Evolutionary conservation across 257 asterid genomes (phyloP).

Genomic region (Echites panduratus): DNA sequence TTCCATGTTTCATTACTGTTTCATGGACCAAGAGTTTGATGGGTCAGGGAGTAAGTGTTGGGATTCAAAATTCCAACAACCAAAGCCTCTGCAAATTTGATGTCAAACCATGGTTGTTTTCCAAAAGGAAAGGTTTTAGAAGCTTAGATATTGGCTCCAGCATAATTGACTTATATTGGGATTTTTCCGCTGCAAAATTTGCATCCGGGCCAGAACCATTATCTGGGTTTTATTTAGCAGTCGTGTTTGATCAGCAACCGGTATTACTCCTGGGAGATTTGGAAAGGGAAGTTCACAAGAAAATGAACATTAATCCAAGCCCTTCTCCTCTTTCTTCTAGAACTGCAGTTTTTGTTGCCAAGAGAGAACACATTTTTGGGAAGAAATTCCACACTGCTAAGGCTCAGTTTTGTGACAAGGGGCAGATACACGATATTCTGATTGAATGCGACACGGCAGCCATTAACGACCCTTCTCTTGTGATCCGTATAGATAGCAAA

Average conservation of each 20-base stretch:
- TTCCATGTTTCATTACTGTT: constrained; percentile 45
- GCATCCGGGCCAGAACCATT: constrained; percentile 61
- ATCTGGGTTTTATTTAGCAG: constrained; percentile 48
- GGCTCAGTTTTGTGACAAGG: constrained; percentile 49
- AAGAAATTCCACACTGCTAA: constrained; percentile 38
- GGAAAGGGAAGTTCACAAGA: constrained; percentile 34
- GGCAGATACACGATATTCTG: constrained; percentile 39
- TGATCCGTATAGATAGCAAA: constrained; percentile 42
- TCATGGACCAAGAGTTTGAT: constrained; percentile 57
- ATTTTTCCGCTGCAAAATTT: constrained; percentile 61
- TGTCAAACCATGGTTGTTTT: constrained; percentile 65
- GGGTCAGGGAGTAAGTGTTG: constrained; percentile 54
- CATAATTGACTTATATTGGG: constrained; percentile 48
- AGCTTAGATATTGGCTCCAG: constrained; percentile 25
- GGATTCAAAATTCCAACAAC: constrained; percentile 31
- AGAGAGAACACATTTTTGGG: constrained; percentile 54
- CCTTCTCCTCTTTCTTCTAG: constrained; percentile 17
- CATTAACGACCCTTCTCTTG: constrained; percentile 32
- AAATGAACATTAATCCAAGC: constrained; percentile 19
- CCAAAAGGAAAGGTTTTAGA: constrained; percentile 52
- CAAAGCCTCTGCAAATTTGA: constrained; percentile 48
- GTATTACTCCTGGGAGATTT: constrained; percentile 52
- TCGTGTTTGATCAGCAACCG: constrained; percentile 41
- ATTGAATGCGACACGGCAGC: constrained; percentile 47
- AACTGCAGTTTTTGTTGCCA: constrained; percentile 36